phyloP scores from a whole-genome alignment of 225 moss, liverwort and hornwort species.

The Marchantia polymorpha region DNA sequence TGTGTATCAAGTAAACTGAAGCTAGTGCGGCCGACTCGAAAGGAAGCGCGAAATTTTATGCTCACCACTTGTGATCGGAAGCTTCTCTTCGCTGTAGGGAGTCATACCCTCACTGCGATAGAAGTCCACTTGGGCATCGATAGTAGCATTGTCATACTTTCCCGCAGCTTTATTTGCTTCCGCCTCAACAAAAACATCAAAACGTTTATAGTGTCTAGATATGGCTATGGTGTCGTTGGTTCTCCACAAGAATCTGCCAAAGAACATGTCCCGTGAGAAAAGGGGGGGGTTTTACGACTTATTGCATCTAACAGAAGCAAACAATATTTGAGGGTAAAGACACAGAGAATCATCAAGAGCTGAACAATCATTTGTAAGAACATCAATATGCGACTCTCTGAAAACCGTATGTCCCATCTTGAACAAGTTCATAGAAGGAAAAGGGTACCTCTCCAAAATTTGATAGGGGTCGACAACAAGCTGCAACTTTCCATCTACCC shows the following conservation, averaged over 20 bases:
- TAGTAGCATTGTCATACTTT: constrained; percentile 78
- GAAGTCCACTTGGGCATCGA: constrained; percentile 73
- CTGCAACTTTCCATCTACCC: constrained; percentile 95
- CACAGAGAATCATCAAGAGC: not conserved
- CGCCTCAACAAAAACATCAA: constrained; percentile 87
- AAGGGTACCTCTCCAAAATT: constrained; percentile 68
- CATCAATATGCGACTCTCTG: not conserved
- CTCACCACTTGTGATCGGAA: constrained; percentile 78
- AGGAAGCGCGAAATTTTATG: not conserved
- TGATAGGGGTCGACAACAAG: constrained; percentile 78
- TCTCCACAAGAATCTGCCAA: constrained; percentile 76
- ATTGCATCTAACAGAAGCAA: not conserved
- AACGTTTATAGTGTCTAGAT: constrained; percentile 84
- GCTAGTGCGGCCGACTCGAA: not conserved
- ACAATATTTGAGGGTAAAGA: not conserved
- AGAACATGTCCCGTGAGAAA: not conserved
- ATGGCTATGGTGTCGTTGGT: constrained; percentile 83
- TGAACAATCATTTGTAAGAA: not conserved
- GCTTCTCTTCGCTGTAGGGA: constrained; percentile 60
- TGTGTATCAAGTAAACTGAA: not conserved
- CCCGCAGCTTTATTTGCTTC: constrained; percentile 93
- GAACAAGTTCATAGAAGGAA: not conserved
- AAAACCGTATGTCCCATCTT: too few relatives aligned
- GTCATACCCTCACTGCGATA: constrained; percentile 72
- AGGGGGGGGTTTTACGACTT: not conserved